Conservation (phyloP, 148 eudicot species). For the Persicaria maculosa region DNA sequence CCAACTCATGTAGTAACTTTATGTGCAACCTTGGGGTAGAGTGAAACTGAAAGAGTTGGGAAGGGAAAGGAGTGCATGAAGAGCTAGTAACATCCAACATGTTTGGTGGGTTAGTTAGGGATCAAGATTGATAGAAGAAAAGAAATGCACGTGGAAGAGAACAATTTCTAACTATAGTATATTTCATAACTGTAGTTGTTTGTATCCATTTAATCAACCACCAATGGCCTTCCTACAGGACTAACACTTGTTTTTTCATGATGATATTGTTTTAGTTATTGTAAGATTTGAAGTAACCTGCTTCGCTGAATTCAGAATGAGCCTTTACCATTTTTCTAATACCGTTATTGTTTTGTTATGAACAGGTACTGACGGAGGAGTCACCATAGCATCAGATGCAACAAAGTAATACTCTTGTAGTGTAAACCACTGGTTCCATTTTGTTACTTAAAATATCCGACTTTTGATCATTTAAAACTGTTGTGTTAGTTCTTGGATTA, state of each 20-base stretch:
- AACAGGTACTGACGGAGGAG: constrained; percentile 58
- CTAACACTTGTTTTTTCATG: not conserved
- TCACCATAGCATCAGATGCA: constrained; percentile 69
- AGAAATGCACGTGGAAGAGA: no score
- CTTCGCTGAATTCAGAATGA: not conserved
- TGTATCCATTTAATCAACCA: not conserved
- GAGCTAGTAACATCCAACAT: not conserved
- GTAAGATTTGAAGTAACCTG: not conserved
- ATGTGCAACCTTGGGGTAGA: not conserved
- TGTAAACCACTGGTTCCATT: not conserved
- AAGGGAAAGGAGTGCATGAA: not conserved
- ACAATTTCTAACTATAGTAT: not conserved
- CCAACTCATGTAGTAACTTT: not conserved
- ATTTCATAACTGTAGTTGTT: not conserved
- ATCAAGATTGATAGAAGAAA: no score
- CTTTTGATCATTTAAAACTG: not conserved
- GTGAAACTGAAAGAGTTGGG: not conserved
- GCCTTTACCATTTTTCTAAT: not conserved
- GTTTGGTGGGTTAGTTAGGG: no score
- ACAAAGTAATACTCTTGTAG: constrained; percentile 52
- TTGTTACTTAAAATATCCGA: constrained; percentile 1
- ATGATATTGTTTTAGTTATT: not conserved
- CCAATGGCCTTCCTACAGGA: not conserved
- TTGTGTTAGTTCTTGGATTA: not conserved
- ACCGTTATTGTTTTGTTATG: constrained; percentile 5